Base-by-base conservation (phyloP, 148 eudicot species). In the Camellia japonica region DNA sequence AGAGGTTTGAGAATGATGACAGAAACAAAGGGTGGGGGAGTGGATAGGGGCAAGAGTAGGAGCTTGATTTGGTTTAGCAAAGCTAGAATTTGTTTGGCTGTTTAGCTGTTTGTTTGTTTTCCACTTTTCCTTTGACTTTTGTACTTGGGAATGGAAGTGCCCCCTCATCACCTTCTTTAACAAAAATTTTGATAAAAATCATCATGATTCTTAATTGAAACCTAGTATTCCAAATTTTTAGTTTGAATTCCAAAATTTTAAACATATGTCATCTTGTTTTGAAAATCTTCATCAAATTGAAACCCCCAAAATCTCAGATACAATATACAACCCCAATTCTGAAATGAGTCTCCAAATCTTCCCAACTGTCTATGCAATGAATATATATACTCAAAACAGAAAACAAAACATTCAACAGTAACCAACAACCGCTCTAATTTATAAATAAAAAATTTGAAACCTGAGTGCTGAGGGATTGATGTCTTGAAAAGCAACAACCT, bases 401-500 rank as follows among this genome's bases (percentile, higher is more conserved):
- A 68, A 68, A 6, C 7, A 41, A 42, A n/a, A 7, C 72, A 68
- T 6, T 15, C 72, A 43, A 51, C n/a, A 9, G 52, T 6, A 43
- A 16, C 51, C 7, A 3, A 51, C 20, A 47, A 46, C 64, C 5
- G 64, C 20, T 18, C 4, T 3, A 70, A 44, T 43, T 47, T 6
- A n/a, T n/a, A n/a, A n/a, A 1, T 16, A 14, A 12, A 7, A 30
- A 30, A 30, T 30, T 30, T 54, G 68, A 68, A 58, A 87, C 90
- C 88, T 79, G 74, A 86, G 84, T 9, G 97, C 97, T 7, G 98
- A 80, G 71, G 98, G 98, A 7, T 90, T 94, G 66, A 90, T 94
- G 78, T 94, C 98, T 77, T 82, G 91, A 78, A 94, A 94, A 18
- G 97, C 97, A 54, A 92, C 92, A 7, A 91, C 89, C 82, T 77